Evolutionary conservation across 225 moss, liverwort and hornwort species (phyloP).

Genomic region (Physcomitrellopsis africana): DNA sequence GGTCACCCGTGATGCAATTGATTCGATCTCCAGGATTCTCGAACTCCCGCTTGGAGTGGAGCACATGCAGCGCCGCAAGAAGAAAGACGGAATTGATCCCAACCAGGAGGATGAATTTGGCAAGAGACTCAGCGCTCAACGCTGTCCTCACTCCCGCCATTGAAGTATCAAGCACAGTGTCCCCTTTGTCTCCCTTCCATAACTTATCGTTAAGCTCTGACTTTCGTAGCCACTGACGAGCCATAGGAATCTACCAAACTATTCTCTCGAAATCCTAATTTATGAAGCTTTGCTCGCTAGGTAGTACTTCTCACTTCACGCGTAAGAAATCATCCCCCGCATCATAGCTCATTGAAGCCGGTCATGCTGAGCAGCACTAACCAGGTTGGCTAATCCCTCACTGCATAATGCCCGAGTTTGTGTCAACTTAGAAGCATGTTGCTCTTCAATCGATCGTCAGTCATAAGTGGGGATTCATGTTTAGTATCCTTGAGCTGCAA

Average conservation of each 20-base stretch:
- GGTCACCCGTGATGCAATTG: slow-evolving; percentile 28
- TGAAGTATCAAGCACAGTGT: slow-evolving; percentile 11
- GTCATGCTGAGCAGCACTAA: no score
- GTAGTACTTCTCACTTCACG: neutral
- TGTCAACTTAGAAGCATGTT: no score
- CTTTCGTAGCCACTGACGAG: slow-evolving; percentile 49
- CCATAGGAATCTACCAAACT: slow-evolving; percentile 28
- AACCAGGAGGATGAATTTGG: slow-evolving; percentile 51
- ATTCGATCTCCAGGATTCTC: slow-evolving; percentile 22
- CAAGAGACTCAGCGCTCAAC: slow-evolving; percentile 42
- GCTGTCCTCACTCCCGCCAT: slow-evolving; percentile 36
- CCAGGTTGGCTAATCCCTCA: no score
- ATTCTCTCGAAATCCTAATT: neutral
- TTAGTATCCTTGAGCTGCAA: neutral
- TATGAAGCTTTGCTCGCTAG: neutral
- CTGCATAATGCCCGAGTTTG: no score
- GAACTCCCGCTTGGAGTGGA: slow-evolving; percentile 48
- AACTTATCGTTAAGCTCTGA: slow-evolving; percentile 54
- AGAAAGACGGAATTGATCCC: slow-evolving; percentile 46
- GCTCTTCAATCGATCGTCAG: no score
- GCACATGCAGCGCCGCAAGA: slow-evolving; percentile 49
- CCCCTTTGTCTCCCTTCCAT: slow-evolving; percentile 39
- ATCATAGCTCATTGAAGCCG: no score
- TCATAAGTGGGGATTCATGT: no score
- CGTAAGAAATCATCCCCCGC: neutral